Evolutionary conservation across 2,329 filamentous ascomycete genomes (phyloP).

Genomic region (Aspergillus tamarii): DNA sequence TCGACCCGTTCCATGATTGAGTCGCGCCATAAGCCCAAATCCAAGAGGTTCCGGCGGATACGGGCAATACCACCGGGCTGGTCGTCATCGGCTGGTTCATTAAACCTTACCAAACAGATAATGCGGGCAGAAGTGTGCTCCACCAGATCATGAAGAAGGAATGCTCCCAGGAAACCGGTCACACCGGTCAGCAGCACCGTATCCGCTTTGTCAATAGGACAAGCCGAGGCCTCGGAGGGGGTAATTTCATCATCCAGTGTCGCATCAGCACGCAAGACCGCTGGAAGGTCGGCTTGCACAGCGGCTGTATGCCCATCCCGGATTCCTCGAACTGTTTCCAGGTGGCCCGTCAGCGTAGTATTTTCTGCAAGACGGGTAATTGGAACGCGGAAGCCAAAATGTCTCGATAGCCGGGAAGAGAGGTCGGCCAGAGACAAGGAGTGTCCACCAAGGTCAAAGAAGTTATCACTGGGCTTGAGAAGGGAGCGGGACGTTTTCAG

Average conservation of each 20-base stretch:
- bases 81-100: constrained; percentile 67
- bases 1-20: constrained; percentile 77
- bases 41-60: constrained; percentile 75
- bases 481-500: constrained; percentile 65
- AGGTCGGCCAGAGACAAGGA: constrained; percentile 77
- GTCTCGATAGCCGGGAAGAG: constrained; percentile 68
- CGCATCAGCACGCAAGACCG: constrained; percentile 68
- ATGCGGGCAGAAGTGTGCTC: constrained; percentile 70
- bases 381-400: constrained; percentile 74
- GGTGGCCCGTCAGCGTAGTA: constrained; percentile 72
- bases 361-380: constrained; percentile 71
- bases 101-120: constrained; percentile 73
- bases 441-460: constrained; percentile 81
- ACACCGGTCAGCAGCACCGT: constrained; percentile 74
- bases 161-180: constrained; percentile 76
- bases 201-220: constrained; percentile 65
- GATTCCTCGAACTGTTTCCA: constrained; percentile 70
- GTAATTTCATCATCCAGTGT: constrained; percentile 71
- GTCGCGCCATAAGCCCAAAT: constrained; percentile 76
- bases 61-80: constrained; percentile 70
- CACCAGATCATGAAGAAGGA: constrained; percentile 70
- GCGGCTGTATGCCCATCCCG: constrained; percentile 74
- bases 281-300: constrained; percentile 74
- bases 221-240: constrained; percentile 55
- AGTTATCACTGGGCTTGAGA: constrained; percentile 72